Evolutionary conservation across 805 yeast species (phyloP).

Genomic region (Candida gorgasii): DNA sequence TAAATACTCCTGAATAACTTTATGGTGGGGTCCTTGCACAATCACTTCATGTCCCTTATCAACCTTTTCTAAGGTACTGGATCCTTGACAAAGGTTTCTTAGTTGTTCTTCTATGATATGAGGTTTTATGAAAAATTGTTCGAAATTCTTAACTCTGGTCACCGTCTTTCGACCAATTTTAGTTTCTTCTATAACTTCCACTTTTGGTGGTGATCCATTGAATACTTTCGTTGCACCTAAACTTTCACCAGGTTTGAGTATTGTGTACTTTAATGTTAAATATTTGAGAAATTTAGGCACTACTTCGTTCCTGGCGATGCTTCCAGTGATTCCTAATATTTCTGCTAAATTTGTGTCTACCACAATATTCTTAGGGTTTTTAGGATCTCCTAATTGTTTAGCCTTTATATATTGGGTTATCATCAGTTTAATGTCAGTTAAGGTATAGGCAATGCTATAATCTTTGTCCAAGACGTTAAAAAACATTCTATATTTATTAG

Average conservation of each 20-base stretch:
- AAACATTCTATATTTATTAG: slow-evolving; percentile 46
- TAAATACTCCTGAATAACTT: slow-evolving; percentile 58
- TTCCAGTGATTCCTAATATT: slow-evolving; percentile 35
- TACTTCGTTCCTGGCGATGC: slow-evolving; percentile 44
- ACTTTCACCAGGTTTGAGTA: slow-evolving; percentile 47
- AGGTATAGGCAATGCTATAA: slow-evolving; percentile 46
- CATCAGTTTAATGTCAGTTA: slow-evolving; percentile 53
- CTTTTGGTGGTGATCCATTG: slow-evolving; percentile 69
- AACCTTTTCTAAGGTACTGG: slow-evolving; percentile 68
- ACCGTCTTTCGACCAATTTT: slow-evolving; percentile 81
- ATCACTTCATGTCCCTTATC: slow-evolving; percentile 67
- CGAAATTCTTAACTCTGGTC: slow-evolving; percentile 72
- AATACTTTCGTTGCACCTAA: slow-evolving; percentile 27
- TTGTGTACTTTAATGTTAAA: slow-evolving; percentile 51
- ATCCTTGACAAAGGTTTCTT: slow-evolving; percentile 83
- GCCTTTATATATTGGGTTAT: slow-evolving; percentile 57
- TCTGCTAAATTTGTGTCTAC: slow-evolving; percentile 56
- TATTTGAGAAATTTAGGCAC: slow-evolving; percentile 45
- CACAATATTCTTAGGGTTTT: slow-evolving; percentile 53
- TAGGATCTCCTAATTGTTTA: slow-evolving; percentile 50
- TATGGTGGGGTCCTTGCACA: slow-evolving; percentile 90
- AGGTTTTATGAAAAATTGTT: slow-evolving; percentile 63
- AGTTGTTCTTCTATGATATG: slow-evolving; percentile 66
- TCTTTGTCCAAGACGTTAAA: slow-evolving; percentile 44
- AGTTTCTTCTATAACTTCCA: slow-evolving; percentile 67